These are phyloP conservation scores for Neurospora tetrasperma DNA, from an alignment of 495 filamentous ascomycete genomes.

Conservation along the genomic window DNA sequence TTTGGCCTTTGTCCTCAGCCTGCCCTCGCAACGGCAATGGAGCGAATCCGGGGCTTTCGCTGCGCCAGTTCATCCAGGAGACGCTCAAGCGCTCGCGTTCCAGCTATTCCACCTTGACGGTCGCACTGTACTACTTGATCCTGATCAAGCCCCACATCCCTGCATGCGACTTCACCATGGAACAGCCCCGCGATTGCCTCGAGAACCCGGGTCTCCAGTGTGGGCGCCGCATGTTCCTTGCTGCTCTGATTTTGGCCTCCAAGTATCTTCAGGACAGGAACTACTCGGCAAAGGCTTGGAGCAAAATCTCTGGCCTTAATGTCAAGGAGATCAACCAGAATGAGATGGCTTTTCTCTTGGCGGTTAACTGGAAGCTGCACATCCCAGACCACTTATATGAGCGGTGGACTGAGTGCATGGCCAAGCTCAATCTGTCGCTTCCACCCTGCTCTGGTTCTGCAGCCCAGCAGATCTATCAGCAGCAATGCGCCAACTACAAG, in stretches of 20 bases:
- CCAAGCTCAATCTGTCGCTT: conserved; percentile 68
- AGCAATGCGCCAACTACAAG: conserved; percentile 55
- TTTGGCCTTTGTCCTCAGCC: conserved; percentile 77
- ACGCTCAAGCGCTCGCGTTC: conserved; percentile 88
- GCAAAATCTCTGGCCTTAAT: neutral
- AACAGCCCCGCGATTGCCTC: conserved; percentile 68
- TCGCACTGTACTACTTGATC: conserved; percentile 92
- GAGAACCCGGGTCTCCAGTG: conserved; percentile 79
- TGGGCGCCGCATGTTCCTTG: conserved; percentile 94
- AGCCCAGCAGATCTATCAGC: conserved; percentile 29
- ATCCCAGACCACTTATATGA: conserved; percentile 81
- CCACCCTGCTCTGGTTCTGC: conserved; percentile 47
- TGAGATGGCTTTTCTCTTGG: conserved; percentile 83
- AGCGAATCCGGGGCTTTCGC: conserved; percentile 65
- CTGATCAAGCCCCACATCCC: conserved; percentile 89
- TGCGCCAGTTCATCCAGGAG: conserved; percentile 95
- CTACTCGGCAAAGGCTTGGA: conserved; percentile 47
- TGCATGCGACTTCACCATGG: conserved; percentile 68
- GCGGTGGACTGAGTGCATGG: conserved; percentile 83
- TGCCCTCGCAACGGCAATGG: conserved; percentile 46
- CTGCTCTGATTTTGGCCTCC: conserved; percentile 83
- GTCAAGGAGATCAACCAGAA: conserved; percentile 91
- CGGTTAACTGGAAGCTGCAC: conserved; percentile 90
- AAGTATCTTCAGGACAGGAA: conserved; percentile 98
- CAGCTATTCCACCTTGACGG: conserved; percentile 94